phyloP scores from a whole-genome alignment of 441 rosid species.

The Gossypium trilobum region DNA sequence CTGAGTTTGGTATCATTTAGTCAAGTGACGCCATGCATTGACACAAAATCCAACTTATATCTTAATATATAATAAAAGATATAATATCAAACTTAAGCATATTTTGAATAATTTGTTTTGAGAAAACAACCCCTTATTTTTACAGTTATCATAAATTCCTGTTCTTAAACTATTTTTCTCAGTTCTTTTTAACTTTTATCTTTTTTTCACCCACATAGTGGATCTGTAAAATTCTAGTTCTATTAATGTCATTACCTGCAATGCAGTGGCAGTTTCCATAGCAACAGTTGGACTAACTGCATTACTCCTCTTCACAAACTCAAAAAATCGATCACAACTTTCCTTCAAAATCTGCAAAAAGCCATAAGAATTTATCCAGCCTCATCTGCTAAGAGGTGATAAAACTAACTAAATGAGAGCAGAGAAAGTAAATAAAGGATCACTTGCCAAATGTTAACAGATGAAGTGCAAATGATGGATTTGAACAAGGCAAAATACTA shows the following conservation, averaged over 20 bases:
- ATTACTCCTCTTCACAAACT: conserved; percentile 88
- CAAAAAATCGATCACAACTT: conserved; percentile 85
- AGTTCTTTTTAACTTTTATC: not conserved
- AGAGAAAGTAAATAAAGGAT: not conserved
- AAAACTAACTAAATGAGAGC: not conserved
- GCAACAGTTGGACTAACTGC: conserved; percentile 95
- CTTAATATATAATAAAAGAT: not conserved
- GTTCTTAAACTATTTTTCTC: not conserved
- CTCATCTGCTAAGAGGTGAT: conserved; percentile 3
- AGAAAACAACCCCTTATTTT: not conserved
- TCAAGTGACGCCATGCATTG: not conserved
- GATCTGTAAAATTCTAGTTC: not conserved
- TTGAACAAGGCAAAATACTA: not conserved
- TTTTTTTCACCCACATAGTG: not conserved
- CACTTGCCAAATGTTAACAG: not conserved
- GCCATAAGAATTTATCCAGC: conserved; percentile 16
- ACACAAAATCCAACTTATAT: not conserved
- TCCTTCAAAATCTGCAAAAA: conserved; percentile 67
- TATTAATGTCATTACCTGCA: conserved; percentile 66
- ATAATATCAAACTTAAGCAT: not conserved
- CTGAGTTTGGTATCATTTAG: not conserved
- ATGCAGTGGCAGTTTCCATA: conserved; percentile 89
- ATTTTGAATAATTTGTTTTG: not conserved
- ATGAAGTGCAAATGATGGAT: conserved; percentile 3
- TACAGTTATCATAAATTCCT: not conserved